Conservation (phyloP, 2,329 filamentous ascomycete species). For the Fusarium begoniae region DNA sequence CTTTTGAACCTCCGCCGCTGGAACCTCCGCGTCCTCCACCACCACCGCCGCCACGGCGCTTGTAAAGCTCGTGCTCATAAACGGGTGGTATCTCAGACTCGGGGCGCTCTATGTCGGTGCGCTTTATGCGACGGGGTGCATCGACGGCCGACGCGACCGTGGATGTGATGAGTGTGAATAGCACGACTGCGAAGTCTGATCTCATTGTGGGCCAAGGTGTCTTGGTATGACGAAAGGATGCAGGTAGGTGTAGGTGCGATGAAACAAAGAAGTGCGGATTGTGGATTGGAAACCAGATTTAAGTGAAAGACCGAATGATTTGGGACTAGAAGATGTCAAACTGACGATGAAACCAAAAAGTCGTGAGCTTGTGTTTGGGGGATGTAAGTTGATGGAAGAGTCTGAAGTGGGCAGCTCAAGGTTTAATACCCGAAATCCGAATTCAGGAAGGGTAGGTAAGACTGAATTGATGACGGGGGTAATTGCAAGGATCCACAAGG, state of each 20-base stretch:
- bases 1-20: constrained; percentile 31
- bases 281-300: background rate
- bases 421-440: constrained; percentile 24
- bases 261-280: background rate
- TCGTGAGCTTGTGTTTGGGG: background rate
- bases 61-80: constrained; percentile 61
- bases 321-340: background rate
- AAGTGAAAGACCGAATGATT: background rate
- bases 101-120: constrained; percentile 1
- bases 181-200: constrained; percentile 43
- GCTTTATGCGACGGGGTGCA: constrained; percentile 36
- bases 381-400: background rate
- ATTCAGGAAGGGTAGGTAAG: background rate
- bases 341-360: background rate
- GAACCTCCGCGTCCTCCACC: constrained; percentile 53
- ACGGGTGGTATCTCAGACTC: constrained; percentile 33
- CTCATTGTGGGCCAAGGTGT: constrained; percentile 43
- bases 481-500: constrained; percentile 16
- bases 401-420: constrained; percentile 24
- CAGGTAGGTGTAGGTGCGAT: background rate
- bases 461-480: constrained; percentile 23
- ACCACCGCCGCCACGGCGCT: constrained; percentile 69
- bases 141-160: constrained; percentile 40
- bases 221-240: background rate
- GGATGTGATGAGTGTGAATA: constrained; percentile 44